Conservation (phyloP, 2,329 filamentous ascomycete species). For the Arthrobotrys musiformis region DNA sequence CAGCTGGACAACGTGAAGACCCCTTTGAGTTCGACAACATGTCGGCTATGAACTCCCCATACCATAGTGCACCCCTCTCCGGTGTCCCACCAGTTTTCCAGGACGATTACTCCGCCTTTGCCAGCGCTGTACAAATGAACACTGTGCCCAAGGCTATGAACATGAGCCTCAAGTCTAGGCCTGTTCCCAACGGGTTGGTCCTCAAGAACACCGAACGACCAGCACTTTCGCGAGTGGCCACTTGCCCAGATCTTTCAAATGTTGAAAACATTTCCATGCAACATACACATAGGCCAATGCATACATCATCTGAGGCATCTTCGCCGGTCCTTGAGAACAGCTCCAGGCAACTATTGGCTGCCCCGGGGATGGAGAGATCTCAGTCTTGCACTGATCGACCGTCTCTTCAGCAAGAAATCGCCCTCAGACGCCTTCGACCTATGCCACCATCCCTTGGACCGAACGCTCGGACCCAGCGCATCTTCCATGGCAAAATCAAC, state of each 20-base stretch:
- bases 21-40: constrained; percentile 59
- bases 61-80: constrained; percentile 41
- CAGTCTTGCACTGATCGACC: constrained; percentile 51
- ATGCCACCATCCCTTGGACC: constrained; percentile 41
- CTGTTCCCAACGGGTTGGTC: constrained; percentile 41
- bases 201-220: constrained; percentile 48
- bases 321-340: constrained; percentile 33
- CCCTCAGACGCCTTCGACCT: constrained; percentile 42
- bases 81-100: constrained; percentile 54
- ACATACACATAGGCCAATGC: constrained; percentile 37
- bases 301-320: constrained; percentile 43
- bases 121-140: constrained; percentile 58
- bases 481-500: constrained; percentile 37
- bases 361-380: constrained; percentile 42
- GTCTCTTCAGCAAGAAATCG: constrained; percentile 50
- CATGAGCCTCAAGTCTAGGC: constrained; percentile 46
- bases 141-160: constrained; percentile 56
- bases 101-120: constrained; percentile 58
- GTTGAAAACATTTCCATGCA: constrained; percentile 38
- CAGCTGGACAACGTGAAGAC: constrained; percentile 58
- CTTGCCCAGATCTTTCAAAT: constrained; percentile 46
- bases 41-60: constrained; percentile 42
- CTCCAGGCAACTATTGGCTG: constrained; percentile 19
- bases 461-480: constrained; percentile 40
- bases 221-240: constrained; percentile 37